Evolutionary conservation across 805 yeast species (phyloP).

Genomic region (Candida tibetensis): DNA sequence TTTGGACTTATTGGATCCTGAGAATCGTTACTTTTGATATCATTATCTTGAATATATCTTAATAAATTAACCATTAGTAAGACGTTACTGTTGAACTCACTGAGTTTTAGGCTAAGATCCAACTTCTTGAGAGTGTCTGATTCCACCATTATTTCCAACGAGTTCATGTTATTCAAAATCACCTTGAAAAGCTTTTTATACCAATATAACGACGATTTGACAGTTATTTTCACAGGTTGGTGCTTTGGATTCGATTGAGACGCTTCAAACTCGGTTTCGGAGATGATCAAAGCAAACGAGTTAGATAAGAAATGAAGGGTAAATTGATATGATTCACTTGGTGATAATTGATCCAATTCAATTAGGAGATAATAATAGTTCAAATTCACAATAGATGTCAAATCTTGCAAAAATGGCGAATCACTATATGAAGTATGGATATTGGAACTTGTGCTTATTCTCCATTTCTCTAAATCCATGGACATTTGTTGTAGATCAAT

Average conservation of each 20-base stretch:
- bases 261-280: slow-evolving; percentile 13
- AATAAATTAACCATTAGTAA: slow-evolving; percentile 33
- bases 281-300: slow-evolving; percentile 34
- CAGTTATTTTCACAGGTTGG: slow-evolving; percentile 15
- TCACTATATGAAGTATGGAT: slow-evolving; percentile 27
- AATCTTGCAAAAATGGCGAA: slow-evolving; percentile 30
- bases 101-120: slow-evolving; percentile 22
- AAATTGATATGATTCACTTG: slow-evolving; percentile 38
- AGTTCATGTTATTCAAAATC: slow-evolving; percentile 25
- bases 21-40: slow-evolving; percentile 10
- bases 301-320: slow-evolving; percentile 41
- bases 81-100: slow-evolving; percentile 33
- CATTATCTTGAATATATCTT: slow-evolving; percentile 18
- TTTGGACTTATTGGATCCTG: slow-evolving; percentile 7
- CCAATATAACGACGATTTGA: slow-evolving; percentile 30
- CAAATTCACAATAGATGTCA: slow-evolving; percentile 32
- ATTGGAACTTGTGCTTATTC: slow-evolving; percentile 26
- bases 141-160: slow-evolving; percentile 19
- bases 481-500: slow-evolving; percentile 20
- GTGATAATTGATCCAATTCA: slow-evolving; percentile 40
- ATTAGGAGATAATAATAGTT: slow-evolving; percentile 39
- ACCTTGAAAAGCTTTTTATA: slow-evolving; percentile 37
- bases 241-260: slow-evolving; percentile 10
- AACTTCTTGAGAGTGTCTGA: slow-evolving; percentile 8
- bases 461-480: slow-evolving; percentile 37